A percentile compares a stretch with the other conserved stretches of the same genome.
phyloP scores from a whole-genome alignment of 805 yeast species.

The Alloascoidea africana region DNA sequence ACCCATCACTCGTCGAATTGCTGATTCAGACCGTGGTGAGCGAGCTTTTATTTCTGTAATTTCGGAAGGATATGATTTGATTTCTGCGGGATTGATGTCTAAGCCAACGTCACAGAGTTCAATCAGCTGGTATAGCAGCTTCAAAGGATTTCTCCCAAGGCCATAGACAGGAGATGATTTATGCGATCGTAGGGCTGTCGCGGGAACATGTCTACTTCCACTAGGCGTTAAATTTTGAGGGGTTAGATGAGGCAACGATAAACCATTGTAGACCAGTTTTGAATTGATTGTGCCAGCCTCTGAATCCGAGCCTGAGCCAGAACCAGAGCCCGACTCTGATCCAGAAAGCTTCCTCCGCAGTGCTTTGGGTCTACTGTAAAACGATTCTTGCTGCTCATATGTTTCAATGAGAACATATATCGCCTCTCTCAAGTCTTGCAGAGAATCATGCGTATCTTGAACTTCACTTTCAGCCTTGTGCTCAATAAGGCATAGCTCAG shows the following conservation, averaged over 20 bases:
- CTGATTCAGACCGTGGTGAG: constrained; percentile 17
- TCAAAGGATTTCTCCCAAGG: constrained; percentile 41
- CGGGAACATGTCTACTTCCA: constrained; percentile 10
- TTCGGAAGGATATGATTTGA: constrained; percentile 14
- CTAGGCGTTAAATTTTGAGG: constrained; percentile 7
- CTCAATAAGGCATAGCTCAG: constrained; percentile 75
- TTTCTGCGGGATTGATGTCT: constrained; percentile 57
- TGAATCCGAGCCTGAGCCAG: constrained; percentile 3
- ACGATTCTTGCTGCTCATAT: neutral
- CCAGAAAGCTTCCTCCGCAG: too few species aligned
- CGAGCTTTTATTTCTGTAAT: constrained; percentile 10
- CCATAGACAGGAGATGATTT: constrained; percentile 27
- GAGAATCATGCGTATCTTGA: constrained; percentile 56
- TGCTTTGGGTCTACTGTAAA: neutral
- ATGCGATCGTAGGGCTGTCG: constrained; percentile 18
- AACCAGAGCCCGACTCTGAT: constrained; percentile 2
- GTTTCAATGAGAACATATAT: constrained; percentile 14
- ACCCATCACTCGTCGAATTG: constrained; percentile 16
- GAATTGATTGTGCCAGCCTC: constrained; percentile 2
- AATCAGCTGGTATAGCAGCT: constrained; percentile 36
- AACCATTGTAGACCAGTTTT: constrained; percentile 1
- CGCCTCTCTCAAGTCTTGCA: constrained; percentile 52
- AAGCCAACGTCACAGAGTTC: constrained; percentile 68
- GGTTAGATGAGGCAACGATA: constrained; percentile 2
- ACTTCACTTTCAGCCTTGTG: constrained; percentile 71